Conservation (phyloP, 2,329 filamentous ascomycete genomes). For the Nigrospora osmanthi region DNA sequence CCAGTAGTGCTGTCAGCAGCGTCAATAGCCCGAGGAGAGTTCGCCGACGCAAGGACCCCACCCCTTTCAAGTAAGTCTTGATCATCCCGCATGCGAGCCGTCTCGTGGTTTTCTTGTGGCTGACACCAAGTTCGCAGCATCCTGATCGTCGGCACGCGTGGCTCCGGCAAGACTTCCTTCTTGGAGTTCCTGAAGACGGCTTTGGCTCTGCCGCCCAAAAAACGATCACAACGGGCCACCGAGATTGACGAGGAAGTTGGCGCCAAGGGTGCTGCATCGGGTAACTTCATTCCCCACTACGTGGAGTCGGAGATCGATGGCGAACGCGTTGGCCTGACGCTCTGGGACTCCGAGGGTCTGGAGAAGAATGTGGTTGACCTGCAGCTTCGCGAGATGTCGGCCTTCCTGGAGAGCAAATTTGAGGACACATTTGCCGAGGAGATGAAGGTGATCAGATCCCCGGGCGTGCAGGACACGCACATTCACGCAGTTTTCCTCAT, state of each 20-base stretch:
- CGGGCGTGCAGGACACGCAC: slow-evolving; percentile 89
- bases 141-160: slow-evolving; percentile 79
- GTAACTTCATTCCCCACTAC: slow-evolving; percentile 80
- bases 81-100: neutral
- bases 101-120: slow-evolving; percentile 4
- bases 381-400: slow-evolving; percentile 82
- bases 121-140: slow-evolving; percentile 49
- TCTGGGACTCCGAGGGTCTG: slow-evolving; percentile 94
- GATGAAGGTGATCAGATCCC: slow-evolving; percentile 92
- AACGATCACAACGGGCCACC: slow-evolving; percentile 48
- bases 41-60: slow-evolving; percentile 91
- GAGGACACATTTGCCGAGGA: slow-evolving; percentile 97
- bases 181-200: slow-evolving; percentile 90
- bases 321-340: slow-evolving; percentile 82
- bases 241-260: slow-evolving; percentile 49
- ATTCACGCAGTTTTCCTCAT: slow-evolving; percentile 94
- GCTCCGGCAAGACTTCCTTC: slow-evolving; percentile 92
- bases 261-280: slow-evolving; percentile 42
- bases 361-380: slow-evolving; percentile 94
- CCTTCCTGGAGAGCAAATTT: slow-evolving; percentile 95
- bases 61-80: slow-evolving; percentile 85
- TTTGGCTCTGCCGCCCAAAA: slow-evolving; percentile 73
- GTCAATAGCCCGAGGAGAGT: slow-evolving; percentile 90
- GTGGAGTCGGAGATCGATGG: slow-evolving; percentile 91
- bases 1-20: slow-evolving; percentile 82